phyloP scores from a whole-genome alignment of 2,329 filamentous ascomycete genomes.

The Daldinia sp. region DNA sequence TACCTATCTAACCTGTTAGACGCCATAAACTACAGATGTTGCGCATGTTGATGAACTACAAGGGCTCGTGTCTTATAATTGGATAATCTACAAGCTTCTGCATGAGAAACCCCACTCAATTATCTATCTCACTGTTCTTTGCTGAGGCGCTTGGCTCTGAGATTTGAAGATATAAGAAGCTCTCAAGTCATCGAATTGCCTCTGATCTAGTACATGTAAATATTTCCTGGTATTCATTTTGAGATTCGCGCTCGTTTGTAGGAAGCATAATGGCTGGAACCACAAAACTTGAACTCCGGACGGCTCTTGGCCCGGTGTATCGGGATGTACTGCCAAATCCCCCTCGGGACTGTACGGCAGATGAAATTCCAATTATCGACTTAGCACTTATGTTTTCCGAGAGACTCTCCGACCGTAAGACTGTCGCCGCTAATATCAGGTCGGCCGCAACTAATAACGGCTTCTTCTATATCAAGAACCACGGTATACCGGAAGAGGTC shows the following conservation, averaged over 20 bases:
- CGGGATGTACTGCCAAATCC: slow-evolving; percentile 50
- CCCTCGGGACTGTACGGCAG: slow-evolving; percentile 50
- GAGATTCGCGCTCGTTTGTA: background rate
- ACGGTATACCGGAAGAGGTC: slow-evolving; percentile 57
- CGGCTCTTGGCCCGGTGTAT: slow-evolving; percentile 51
- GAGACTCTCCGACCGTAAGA: slow-evolving; percentile 52
- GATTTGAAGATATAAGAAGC: slow-evolving; percentile 21
- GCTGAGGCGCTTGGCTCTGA: background rate
- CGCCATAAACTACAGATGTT: slow-evolving; percentile 6
- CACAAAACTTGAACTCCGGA: slow-evolving; percentile 51
- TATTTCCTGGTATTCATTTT: background rate
- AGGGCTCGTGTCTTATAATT: slow-evolving; percentile 20
- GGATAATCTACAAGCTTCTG: slow-evolving; percentile 12
- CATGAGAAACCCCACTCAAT: slow-evolving; percentile 29
- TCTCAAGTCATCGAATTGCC: background rate
- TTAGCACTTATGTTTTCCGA: slow-evolving; percentile 57
- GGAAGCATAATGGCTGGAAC: slow-evolving; percentile 41
- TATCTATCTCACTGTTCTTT: slow-evolving; percentile 17
- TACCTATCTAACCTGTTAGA: slow-evolving; percentile 1
- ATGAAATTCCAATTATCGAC: slow-evolving; percentile 68
- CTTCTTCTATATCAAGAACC: slow-evolving; percentile 68
- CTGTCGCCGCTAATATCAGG: slow-evolving; percentile 57
- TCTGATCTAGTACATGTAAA: background rate
- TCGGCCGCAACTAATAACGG: slow-evolving; percentile 63
- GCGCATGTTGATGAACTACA: slow-evolving; percentile 8